These are phyloP conservation scores for Oryza nivara DNA, from an alignment of 176 grass and related monocot species.

Conservation along the genomic window DNA sequence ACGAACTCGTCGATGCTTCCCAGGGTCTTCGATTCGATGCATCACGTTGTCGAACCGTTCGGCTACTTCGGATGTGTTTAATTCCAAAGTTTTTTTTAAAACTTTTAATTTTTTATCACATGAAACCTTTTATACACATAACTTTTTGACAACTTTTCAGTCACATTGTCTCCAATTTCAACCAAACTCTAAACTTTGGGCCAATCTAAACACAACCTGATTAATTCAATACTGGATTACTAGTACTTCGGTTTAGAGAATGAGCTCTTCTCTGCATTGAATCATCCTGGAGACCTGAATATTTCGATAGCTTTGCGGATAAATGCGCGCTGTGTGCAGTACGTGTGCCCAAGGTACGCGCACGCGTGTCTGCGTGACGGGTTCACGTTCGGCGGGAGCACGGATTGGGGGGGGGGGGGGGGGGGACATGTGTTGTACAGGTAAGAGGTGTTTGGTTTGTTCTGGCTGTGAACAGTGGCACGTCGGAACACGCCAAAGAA, in stretches of 20 bases:
- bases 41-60: neutral
- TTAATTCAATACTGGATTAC: neutral
- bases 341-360: neutral
- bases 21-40: neutral
- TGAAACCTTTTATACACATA: no score
- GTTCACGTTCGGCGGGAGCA: neutral
- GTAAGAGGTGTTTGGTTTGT: neutral
- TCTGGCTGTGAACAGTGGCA: neutral
- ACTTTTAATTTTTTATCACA: no score
- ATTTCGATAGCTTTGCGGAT: neutral
- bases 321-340: neutral
- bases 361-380: neutral
- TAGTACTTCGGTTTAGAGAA: no score
- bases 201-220: no score
- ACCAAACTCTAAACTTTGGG: no score
- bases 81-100: no score
- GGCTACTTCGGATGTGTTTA: neutral
- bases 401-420: neutral
- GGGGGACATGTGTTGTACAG: constrained; percentile 3
- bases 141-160: no score
- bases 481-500: constrained; percentile 13
- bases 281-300: neutral
- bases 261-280: neutral
- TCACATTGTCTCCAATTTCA: no score
- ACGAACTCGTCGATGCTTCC: neutral